Base-by-base conservation (phyloP, 2,329 filamentous ascomycete genomes). In the Sporothrix globosa region DNA sequence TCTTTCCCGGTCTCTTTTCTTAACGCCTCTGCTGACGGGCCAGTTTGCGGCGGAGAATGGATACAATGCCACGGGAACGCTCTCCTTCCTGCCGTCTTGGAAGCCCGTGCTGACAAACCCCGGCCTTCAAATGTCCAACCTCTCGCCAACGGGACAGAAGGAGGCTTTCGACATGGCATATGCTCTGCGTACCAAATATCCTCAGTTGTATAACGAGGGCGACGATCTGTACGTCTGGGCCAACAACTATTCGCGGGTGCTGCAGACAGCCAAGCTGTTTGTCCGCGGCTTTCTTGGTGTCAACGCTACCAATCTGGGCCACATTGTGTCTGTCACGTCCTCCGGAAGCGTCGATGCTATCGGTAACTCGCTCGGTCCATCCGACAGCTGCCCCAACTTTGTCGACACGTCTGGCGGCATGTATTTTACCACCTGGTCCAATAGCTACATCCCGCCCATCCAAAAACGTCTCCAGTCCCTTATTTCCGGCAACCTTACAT, bases 221-320 rank as follows among this genome's bases (percentile, higher is more conserved):
- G 80, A 83, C 5, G 76, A 80, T 10, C 90, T 90, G 74, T 80
- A 84, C 10, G 84, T 89, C 7, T 91, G 87, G 87, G 84, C 87
- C 21, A 91, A 91, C 76, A 86, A 88, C 74, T 91, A 91, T 77
- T 84, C 86, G 6, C 84, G 87, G 6, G 87, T 89, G 0, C 80
- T 90, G 13, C 86, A 90, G 76, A 88, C 87, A 1, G 88, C 88
- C 1, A 81, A 85, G 67, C 82, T 87, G 60, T 91, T 91, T 73
- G 81, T 88, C 1, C 83, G 84, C 44, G 88, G 88, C 9, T 91
- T 86, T 75, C 77, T 91, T 0, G 88, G 88, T 0, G 82, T 83
- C 27, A 84, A 86, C 56, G 83, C 87, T 4, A 82, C 83, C 0
- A 80, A 82, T 2, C 79, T 85, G 0, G 87, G 87, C 13, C 85